Evolutionary conservation across 495 filamentous ascomycete genomes (phyloP).

Genomic region (Penicillium egyptiacum): DNA sequence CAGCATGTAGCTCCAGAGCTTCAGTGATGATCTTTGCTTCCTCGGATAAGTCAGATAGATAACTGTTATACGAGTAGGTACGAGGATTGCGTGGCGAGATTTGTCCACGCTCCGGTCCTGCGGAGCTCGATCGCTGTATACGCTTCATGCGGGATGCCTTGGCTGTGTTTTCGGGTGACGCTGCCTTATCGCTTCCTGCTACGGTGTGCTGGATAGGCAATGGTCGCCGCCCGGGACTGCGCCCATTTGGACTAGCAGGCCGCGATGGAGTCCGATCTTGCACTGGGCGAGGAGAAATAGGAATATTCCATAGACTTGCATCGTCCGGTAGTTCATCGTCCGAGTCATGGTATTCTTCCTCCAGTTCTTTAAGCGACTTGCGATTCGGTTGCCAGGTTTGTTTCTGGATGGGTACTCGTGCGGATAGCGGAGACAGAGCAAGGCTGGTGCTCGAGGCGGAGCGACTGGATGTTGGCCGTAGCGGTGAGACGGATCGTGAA

Average conservation of each 20-base stretch:
- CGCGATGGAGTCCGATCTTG: slow-evolving; percentile 60
- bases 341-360: slow-evolving; percentile 82
- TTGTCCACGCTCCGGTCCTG: slow-evolving; percentile 46
- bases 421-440: slow-evolving; percentile 41
- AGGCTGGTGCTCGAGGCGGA: slow-evolving; percentile 37
- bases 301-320: slow-evolving; percentile 88
- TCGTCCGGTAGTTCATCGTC: slow-evolving; percentile 95
- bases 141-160: slow-evolving; percentile 36
- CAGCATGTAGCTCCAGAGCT: slow-evolving; percentile 82
- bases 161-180: slow-evolving; percentile 28
- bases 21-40: slow-evolving; percentile 89
- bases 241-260: slow-evolving; percentile 54
- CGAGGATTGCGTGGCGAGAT: slow-evolving; percentile 56
- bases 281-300: slow-evolving; percentile 81
- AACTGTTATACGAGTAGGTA: slow-evolving; percentile 83
- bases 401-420: slow-evolving; percentile 34
- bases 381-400: slow-evolving; percentile 70
- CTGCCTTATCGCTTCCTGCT: slow-evolving; percentile 22
- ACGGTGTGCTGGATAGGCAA: slow-evolving; percentile 44
- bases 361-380: slow-evolving; percentile 76
- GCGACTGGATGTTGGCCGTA: slow-evolving; percentile 34
- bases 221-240: slow-evolving; percentile 40
- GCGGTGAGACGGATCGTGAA: slow-evolving; percentile 43
- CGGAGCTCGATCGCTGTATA: slow-evolving; percentile 42
- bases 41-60: slow-evolving; percentile 73